These are phyloP conservation scores for Eudorina sp. DNA, from an alignment of 139 green algal genomes.

Conservation along the genomic window DNA sequence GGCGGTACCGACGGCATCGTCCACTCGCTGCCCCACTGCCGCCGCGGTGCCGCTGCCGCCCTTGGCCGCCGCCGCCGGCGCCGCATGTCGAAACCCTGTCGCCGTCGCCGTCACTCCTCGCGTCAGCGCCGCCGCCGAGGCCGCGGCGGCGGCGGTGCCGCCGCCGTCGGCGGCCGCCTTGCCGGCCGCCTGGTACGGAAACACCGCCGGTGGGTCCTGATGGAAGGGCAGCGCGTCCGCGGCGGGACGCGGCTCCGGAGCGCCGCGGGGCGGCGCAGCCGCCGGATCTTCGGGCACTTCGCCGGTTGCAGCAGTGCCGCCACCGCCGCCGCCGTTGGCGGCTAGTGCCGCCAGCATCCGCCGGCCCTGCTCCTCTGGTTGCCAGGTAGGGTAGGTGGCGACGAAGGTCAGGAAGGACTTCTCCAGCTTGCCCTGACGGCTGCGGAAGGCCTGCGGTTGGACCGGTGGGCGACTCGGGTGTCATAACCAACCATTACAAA, in stretches of 20 bases:
- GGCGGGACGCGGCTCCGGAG: not conserved
- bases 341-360: constrained; percentile 66
- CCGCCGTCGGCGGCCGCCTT: not conserved
- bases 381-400: constrained; percentile 90
- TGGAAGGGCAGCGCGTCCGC: not conserved
- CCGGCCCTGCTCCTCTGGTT: constrained; percentile 66
- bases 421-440: constrained; percentile 94
- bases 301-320: not conserved
- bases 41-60: not conserved
- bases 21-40: not conserved
- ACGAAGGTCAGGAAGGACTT: constrained; percentile 94
- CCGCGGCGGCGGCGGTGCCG: not conserved
- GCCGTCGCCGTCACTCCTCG: too few species aligned
- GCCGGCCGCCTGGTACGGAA: constrained; percentile 41
- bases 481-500: too few species aligned
- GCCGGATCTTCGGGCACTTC: not conserved
- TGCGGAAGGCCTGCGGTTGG: constrained; percentile 55
- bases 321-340: not conserved
- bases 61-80: not conserved
- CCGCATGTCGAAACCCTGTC: not conserved
- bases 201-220: not conserved
- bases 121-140: not conserved
- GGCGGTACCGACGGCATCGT: too few species aligned
- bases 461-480: too few species aligned
- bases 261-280: not conserved